These are phyloP conservation scores for Aegilops sharonensis DNA, from an alignment of 176 grass and related monocot genomes.

Conservation along the genomic window DNA sequence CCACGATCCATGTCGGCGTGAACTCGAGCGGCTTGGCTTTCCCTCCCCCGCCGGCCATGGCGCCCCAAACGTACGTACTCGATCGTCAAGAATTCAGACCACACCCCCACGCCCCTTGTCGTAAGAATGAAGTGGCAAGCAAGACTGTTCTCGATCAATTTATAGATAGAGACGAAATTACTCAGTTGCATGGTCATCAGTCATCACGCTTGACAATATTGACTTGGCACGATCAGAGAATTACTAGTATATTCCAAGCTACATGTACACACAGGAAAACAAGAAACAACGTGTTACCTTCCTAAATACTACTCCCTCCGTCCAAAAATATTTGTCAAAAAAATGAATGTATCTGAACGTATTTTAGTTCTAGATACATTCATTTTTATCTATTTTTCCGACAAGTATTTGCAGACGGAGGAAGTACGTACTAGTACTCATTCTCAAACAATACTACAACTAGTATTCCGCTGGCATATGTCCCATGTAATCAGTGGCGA, in stretches of 20 bases:
- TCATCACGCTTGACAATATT: not conserved
- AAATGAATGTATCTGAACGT: too few relatives aligned
- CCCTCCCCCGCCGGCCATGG: slow-evolving; percentile 54
- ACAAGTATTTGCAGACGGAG: too few relatives aligned
- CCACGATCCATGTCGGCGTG: slow-evolving; percentile 94
- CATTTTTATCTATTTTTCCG: too few relatives aligned
- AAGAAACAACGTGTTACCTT: not conserved
- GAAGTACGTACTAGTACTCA: not conserved
- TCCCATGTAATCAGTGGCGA: not conserved
- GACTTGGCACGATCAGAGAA: not conserved
- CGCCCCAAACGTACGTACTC: not conserved
- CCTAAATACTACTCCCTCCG: not conserved
- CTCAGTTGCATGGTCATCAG: not conserved
- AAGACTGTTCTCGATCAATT: not conserved
- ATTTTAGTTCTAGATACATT: too few relatives aligned
- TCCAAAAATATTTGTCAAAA: too few relatives aligned
- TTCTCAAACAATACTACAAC: too few relatives aligned
- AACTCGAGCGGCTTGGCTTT: slow-evolving; percentile 46
- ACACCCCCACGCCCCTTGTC: not conserved
- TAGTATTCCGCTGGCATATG: not conserved
- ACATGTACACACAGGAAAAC: too few relatives aligned
- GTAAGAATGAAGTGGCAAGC: not conserved
- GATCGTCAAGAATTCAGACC: not conserved
- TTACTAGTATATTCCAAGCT: not conserved
- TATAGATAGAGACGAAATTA: not conserved